phyloP scores from a whole-genome alignment of 441 rosid genomes.

The Populus hybrid region DNA sequence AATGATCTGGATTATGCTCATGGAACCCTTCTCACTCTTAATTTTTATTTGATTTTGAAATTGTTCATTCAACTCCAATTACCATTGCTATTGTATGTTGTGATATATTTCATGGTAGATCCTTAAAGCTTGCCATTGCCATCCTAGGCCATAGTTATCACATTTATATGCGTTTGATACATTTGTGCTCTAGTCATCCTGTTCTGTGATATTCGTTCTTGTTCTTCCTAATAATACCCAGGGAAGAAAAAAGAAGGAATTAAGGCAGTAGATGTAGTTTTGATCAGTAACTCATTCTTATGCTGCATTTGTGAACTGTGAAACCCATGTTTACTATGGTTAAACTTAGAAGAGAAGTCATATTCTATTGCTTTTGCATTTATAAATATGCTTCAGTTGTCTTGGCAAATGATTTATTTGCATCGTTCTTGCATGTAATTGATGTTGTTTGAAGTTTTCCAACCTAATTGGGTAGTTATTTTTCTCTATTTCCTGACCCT shows the following conservation, averaged over 20 bases:
- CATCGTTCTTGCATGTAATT: background rate
- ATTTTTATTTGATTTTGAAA: background rate
- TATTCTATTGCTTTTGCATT: background rate
- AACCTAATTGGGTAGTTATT: background rate
- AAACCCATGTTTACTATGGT: background rate
- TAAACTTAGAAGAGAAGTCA: background rate
- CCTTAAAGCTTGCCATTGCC: background rate
- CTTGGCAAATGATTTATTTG: background rate
- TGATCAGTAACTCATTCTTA: background rate
- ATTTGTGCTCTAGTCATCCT: background rate
- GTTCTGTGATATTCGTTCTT: background rate
- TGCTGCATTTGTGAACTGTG: background rate
- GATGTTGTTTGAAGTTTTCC: background rate
- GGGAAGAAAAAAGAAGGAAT: background rate
- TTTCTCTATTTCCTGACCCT: background rate
- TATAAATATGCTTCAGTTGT: background rate
- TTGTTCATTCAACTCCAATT: background rate
- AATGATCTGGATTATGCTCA: background rate
- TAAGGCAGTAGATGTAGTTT: background rate
- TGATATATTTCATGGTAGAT: background rate
- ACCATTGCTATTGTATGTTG: background rate
- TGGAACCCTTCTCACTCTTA: background rate
- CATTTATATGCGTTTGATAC: background rate
- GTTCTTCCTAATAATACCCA: background rate
- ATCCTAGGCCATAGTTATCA: background rate